Percentiles rank a stretch among this genome's conserved stretches.
Conservation (phyloP, 306 rosid genomes). For the Datisca glomerata region DNA sequence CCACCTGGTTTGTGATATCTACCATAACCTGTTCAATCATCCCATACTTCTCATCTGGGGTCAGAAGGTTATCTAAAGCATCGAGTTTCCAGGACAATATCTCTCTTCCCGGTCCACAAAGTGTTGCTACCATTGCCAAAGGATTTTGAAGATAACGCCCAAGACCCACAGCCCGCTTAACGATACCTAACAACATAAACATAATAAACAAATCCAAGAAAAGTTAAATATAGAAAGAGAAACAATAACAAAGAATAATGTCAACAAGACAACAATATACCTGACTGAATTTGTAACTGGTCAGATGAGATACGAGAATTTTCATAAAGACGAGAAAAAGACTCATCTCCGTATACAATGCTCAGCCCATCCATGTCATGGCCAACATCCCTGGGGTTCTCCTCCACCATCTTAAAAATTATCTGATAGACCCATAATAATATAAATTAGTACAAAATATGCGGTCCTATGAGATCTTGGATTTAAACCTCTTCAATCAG, state of each 20-base stretch:
- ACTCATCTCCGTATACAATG: conserved; percentile 95
- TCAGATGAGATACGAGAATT: conserved; percentile 88
- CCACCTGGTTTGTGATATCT: conserved; percentile 89
- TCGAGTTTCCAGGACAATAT: conserved; percentile 83
- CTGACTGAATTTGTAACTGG: conserved; percentile 83
- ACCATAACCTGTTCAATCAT: conserved; percentile 95
- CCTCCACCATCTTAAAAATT: conserved; percentile 97
- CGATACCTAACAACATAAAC: conserved; percentile 59
- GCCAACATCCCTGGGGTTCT: conserved; percentile 96
- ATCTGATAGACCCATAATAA: conserved; percentile 36
- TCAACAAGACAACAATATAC: too few species aligned
- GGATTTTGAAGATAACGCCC: conserved; percentile 98
- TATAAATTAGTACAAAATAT: conserved; percentile 10
- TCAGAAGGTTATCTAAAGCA: conserved; percentile 61
- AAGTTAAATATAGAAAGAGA: neutral
- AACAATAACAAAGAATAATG: neutral
- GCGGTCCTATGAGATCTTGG: too few species aligned
- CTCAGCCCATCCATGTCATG: conserved; percentile 96
- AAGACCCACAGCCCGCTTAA: conserved; percentile 87
- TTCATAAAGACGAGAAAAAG: conserved; percentile 83
- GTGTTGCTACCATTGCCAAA: conserved; percentile 81
- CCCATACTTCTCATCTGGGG: conserved; percentile 76
- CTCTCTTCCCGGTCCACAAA: conserved; percentile 91
- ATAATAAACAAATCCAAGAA: conserved; percentile 8
- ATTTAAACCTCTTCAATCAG: too few species aligned